Conservation (phyloP, 805 yeast species). For the Nakazawaea ernobii region DNA sequence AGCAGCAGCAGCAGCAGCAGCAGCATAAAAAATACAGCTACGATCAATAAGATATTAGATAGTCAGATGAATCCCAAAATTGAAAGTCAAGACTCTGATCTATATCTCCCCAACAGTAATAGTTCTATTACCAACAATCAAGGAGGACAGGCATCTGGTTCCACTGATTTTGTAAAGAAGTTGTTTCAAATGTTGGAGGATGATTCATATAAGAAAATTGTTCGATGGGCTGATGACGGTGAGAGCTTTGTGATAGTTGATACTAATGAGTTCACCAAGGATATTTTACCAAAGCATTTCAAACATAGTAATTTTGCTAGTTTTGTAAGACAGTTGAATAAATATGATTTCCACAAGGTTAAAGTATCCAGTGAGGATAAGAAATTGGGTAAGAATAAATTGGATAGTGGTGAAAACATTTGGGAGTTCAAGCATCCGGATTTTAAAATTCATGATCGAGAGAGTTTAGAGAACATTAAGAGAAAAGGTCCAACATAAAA, state of each 20-base stretch:
- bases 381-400: constrained; percentile 27
- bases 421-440: constrained; percentile 97
- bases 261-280: constrained; percentile 84
- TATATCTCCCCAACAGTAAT: background rate
- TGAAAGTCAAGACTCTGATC: background rate
- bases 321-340: constrained; percentile 92
- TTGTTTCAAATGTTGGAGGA: constrained; percentile 81
- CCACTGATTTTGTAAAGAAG: constrained; percentile 78
- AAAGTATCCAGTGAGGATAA: constrained; percentile 64
- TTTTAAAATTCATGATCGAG: constrained; percentile 68
- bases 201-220: constrained; percentile 66
- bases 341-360: constrained; percentile 96
- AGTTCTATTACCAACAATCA: background rate
- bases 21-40: background rate
- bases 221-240: constrained; percentile 83
- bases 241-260: constrained; percentile 85
- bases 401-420: constrained; percentile 67
- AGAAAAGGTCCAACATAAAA: constrained; percentile 67
- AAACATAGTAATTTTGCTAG: constrained; percentile 93
- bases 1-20: background rate
- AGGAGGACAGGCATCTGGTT: constrained; percentile 28
- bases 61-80: background rate
- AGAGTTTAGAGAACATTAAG: constrained; percentile 81
- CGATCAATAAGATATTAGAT: too few species aligned
- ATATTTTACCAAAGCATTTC: constrained; percentile 86